Conservation (phyloP, 2,329 filamentous ascomycete species). For the Dothidotthia symphoricarpi region DNA sequence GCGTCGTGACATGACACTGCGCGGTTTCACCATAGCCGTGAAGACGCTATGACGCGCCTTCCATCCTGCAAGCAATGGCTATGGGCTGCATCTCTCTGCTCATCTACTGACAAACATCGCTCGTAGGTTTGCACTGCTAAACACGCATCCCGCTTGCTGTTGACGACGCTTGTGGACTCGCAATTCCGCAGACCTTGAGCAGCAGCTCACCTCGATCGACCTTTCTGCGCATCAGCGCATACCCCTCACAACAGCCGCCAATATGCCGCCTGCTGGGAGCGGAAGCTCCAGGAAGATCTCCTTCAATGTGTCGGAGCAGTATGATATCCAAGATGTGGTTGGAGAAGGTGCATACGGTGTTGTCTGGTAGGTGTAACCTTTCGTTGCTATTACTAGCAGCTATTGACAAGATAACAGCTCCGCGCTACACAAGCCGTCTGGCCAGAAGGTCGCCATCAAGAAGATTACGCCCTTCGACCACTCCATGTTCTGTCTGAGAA, state of each 20-base stretch:
- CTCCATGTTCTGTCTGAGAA: conserved; percentile 97
- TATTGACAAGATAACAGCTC: conserved; percentile 60
- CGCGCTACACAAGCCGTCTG: conserved; percentile 94
- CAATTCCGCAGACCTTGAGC: conserved; percentile 12
- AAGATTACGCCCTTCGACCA: conserved; percentile 99
- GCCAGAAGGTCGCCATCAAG: conserved; percentile 99
- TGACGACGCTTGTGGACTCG: conserved; percentile 5
- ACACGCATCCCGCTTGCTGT: conserved; percentile 2
- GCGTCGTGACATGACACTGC: conserved; percentile 23
- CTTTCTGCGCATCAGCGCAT: conserved; percentile 22
- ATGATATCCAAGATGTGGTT: conserved; percentile 99
- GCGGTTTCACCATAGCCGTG: conserved; percentile 28
- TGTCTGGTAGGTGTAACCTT: conserved; percentile 71
- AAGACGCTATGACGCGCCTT: conserved; percentile 17
- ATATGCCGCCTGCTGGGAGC: conserved; percentile 43
- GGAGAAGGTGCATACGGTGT: conserved; percentile 98
- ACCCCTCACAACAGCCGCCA: conserved; percentile 19
- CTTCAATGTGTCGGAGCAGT: conserved; percentile 99
- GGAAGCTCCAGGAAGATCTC: conserved; percentile 83
- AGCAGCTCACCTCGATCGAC: conserved; percentile 14
- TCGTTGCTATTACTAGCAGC: conserved; percentile 1
- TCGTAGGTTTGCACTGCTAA: conserved; percentile 11
- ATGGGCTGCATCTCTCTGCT: conserved; percentile 9
- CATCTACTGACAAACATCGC: conserved; percentile 22
- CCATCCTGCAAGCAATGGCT: conserved; percentile 18